Base-by-base conservation (phyloP, 139 green algal species). In the Chlorella vulgaris region DNA sequence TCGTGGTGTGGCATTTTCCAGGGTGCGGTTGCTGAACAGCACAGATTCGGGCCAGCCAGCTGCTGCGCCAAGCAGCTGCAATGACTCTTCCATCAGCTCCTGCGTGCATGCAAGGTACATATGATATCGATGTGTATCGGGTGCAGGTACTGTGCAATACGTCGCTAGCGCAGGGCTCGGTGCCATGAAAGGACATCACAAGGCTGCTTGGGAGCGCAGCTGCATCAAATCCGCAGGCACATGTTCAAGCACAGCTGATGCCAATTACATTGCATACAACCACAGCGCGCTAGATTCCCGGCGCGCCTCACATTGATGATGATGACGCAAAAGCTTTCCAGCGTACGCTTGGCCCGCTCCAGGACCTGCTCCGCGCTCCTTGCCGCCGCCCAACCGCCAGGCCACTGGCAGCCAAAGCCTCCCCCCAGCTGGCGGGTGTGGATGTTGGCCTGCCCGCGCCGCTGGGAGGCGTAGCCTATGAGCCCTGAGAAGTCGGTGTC, bases 311-410 rank as follows among this genome's bases (percentile, higher is more conserved):
- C 63, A 21, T 15, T 40, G 31, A 70, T 43, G 29, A 43, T 15
- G 31, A 70, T 70, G 29, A 70, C 63, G 63, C 63, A 70, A 29
- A 70, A 70, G 5, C 63, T 29, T 29, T 70, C 63, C 63, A 70
- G 31, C 31, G 42, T 70, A 33, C 63, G 63, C 63, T 43, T 42
- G 29, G 63, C 63, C 1, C 6, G 29, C 33, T 43, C 63, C 63
- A 70, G 35, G 1, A 70, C 2, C 31, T n/a, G 31, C 13, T 3
- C 29, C 10, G 18, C 63, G 10, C 26, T 22, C 6, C 8, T 24
- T 4, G 10, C 31, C 4, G 63, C 13, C 29, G 63, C 4, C 7
- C 7, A 7, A 10, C 63, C 63, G 31, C 31, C 63, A 4, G 31
- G 29, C 63, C 63, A 70, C 15, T 19, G 63, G 63, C 63, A 70